phyloP scores from a whole-genome alignment of 345 rosid species.

The Clarkia xantiana region DNA sequence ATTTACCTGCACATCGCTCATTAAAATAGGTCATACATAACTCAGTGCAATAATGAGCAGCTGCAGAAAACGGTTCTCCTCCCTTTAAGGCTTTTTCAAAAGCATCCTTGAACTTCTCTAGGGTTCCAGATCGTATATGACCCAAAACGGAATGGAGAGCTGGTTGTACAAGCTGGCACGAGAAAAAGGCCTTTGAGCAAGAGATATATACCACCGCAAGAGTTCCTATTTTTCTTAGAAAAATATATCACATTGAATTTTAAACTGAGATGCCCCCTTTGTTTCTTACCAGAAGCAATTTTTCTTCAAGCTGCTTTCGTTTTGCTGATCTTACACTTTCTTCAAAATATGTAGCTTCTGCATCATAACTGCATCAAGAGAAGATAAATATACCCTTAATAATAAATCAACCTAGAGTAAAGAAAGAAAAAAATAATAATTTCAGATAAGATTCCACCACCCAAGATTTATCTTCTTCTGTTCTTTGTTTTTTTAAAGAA shows the following conservation, averaged over 20 bases:
- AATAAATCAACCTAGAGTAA: background rate
- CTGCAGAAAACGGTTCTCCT: slow-evolving; percentile 58
- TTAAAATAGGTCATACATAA: slow-evolving; percentile 40
- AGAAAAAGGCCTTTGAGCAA: slow-evolving; percentile 8
- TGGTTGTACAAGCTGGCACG: slow-evolving; percentile 68
- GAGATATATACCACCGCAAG: background rate
- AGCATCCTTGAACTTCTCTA: slow-evolving; percentile 51
- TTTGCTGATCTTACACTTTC: slow-evolving; percentile 75
- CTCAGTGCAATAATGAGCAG: slow-evolving; percentile 34
- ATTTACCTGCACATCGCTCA: slow-evolving; percentile 52
- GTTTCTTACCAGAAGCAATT: slow-evolving; percentile 50
- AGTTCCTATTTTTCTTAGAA: background rate
- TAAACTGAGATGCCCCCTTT: slow-evolving; percentile 61
- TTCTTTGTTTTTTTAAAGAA: no score
- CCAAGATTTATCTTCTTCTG: no score
- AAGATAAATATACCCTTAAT: background rate
- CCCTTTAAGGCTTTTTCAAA: slow-evolving; percentile 62
- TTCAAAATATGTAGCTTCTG: slow-evolving; percentile 69
- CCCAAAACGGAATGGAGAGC: slow-evolving; percentile 58
- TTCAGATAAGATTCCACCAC: no score
- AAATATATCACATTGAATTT: slow-evolving; percentile 14
- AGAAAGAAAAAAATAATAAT: background rate
- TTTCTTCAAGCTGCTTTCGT: slow-evolving; percentile 65
- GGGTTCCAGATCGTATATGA: slow-evolving; percentile 51
- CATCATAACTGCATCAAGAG: slow-evolving; percentile 39